phyloP scores from a whole-genome alignment of 1,139 yeast species.

The Geotrichum citri-aurantii region DNA sequence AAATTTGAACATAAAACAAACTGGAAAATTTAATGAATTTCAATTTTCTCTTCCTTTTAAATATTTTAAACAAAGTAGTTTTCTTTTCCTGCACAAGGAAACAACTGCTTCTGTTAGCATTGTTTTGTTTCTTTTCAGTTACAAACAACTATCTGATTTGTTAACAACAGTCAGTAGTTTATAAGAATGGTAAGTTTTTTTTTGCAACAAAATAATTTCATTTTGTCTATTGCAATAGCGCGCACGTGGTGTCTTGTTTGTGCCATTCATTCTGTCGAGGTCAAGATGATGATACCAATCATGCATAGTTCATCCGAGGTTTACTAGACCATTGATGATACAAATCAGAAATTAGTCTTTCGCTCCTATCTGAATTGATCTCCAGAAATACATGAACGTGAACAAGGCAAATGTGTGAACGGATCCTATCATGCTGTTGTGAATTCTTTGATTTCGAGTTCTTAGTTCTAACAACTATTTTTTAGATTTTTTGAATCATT shows the following conservation, averaged over 20 bases:
- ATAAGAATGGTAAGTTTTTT: neutral
- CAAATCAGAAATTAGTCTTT: conserved; percentile 19
- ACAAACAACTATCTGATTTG: too few relatives aligned
- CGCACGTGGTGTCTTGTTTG: neutral
- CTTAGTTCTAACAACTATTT: neutral
- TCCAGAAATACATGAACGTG: neutral
- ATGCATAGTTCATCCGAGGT: conserved; percentile 22
- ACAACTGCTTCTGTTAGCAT: too few relatives aligned
- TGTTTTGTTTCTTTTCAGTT: too few relatives aligned
- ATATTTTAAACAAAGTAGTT: too few relatives aligned
- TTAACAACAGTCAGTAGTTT: neutral
- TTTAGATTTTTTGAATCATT: neutral
- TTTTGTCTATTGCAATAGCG: too few relatives aligned
- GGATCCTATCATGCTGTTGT: too few relatives aligned
- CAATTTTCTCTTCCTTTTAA: neutral
- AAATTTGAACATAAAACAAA: neutral
- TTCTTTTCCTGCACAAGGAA: too few relatives aligned
- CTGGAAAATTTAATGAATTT: neutral
- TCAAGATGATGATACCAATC: conserved; percentile 16
- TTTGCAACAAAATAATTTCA: neutral
- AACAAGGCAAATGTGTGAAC: neutral
- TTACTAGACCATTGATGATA: conserved; percentile 17
- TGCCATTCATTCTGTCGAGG: neutral
- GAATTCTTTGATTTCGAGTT: too few relatives aligned
- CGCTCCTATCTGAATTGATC: conserved; percentile 20